These are phyloP conservation scores for Magnaporthales sp. DNA, from an alignment of 2,329 filamentous ascomycete species.

Conservation along the genomic window DNA sequence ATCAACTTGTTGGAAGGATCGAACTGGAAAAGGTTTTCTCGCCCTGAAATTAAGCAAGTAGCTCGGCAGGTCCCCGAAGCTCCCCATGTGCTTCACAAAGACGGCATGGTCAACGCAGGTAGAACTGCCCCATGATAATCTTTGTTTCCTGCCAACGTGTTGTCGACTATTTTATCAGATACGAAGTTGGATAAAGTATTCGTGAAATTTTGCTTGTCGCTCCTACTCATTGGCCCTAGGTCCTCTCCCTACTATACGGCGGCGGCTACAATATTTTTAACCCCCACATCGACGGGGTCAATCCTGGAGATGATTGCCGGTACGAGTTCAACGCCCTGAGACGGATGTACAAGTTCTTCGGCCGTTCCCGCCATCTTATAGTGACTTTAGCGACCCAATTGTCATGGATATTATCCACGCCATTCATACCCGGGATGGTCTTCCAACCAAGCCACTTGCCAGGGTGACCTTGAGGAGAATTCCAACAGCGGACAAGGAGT, in stretches of 20 bases:
- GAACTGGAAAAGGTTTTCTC: too few relatives aligned
- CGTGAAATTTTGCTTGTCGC: conserved; percentile 16
- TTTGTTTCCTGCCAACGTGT: too few relatives aligned
- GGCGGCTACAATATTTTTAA: too few relatives aligned
- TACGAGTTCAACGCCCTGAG: too few relatives aligned
- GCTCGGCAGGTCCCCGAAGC: conserved; percentile 14
- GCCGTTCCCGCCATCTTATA: conserved; percentile 11
- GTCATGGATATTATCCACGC: conserved; percentile 10
- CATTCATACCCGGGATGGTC: conserved; percentile 12
- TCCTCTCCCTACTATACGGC: too few relatives aligned
- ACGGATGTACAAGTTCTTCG: too few relatives aligned
- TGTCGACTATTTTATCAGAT: conserved; percentile 8
- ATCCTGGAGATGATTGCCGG: too few relatives aligned
- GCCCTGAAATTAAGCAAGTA: conserved; percentile 18
- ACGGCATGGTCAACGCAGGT: conserved; percentile 17
- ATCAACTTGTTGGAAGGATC: too few relatives aligned
- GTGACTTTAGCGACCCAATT: conserved; percentile 12
- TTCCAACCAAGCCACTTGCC: conserved; percentile 14
- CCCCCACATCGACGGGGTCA: too few relatives aligned
- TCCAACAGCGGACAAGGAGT: conserved; percentile 14
- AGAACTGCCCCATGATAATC: neutral
- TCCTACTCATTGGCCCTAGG: too few relatives aligned
- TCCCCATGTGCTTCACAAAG: conserved; percentile 14
- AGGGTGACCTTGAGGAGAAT: conserved; percentile 12
- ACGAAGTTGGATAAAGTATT: conserved; percentile 18